These are phyloP conservation scores for Metschnikowia proteae DNA, from an alignment of 805 yeast species.

Conservation along the genomic window DNA sequence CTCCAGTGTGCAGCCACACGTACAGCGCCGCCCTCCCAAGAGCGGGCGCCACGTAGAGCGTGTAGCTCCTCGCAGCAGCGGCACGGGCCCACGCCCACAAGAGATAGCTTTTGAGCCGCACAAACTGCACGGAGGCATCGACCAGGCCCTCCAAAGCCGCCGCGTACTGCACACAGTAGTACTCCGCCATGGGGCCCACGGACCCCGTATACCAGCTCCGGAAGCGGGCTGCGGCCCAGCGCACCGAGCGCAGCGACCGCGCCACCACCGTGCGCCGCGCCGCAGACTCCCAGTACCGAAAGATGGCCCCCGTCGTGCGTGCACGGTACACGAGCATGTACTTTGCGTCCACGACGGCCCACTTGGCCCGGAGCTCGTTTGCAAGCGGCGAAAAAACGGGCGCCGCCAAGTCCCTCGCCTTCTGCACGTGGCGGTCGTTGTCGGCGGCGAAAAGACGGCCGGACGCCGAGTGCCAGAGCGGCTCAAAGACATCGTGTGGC, in stretches of 20 bases:
- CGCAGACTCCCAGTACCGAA: neutral
- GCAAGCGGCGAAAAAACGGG: conserved; percentile 1
- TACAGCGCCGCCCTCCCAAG: neutral
- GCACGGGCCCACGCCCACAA: conserved; percentile 1
- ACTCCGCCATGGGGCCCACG: conserved; percentile 11
- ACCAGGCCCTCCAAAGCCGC: conserved; percentile 8
- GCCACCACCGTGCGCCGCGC: neutral
- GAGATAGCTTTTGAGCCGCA: conserved; percentile 2
- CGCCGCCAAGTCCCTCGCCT: neutral
- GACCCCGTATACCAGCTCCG: conserved; percentile 5
- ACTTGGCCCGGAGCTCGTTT: neutral
- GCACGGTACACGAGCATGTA: conserved; percentile 6
- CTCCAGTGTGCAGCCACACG: conserved; percentile 1
- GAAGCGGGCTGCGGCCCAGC: neutral
- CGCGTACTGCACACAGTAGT: conserved; percentile 11
- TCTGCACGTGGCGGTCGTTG: conserved; percentile 2
- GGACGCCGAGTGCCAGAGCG: neutral
- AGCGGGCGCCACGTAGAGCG: conserved; percentile 3
- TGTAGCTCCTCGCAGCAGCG: neutral
- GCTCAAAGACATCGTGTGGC: neutral
- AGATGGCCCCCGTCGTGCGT: neutral
- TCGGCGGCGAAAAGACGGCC: conserved; percentile 6
- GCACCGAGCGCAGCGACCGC: neutral
- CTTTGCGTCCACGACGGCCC: conserved; percentile 6
- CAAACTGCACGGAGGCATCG: conserved; percentile 3